phyloP scores from a whole-genome alignment of 352 stramenopile genomes.

The Hyaloperonospora brassicae region DNA sequence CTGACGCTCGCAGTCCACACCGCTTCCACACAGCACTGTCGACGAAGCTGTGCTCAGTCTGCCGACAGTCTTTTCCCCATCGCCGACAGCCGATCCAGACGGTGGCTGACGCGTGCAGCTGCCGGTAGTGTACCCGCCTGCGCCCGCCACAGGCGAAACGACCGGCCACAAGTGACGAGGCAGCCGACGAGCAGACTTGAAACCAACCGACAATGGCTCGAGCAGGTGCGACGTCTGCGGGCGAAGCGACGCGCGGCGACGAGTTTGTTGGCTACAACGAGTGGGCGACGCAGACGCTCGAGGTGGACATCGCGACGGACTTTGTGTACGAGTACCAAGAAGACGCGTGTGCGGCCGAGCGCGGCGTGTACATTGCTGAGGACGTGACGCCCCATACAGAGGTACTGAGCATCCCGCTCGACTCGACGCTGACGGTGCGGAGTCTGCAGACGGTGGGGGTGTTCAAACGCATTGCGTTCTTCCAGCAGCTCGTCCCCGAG shows the following conservation, averaged over 20 bases:
- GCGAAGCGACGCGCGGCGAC: slow-evolving; percentile 5
- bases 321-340: slow-evolving; percentile 72
- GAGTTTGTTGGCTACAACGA: slow-evolving; percentile 72
- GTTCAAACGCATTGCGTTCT: slow-evolving; percentile 38
- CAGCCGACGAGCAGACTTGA: no score
- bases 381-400: slow-evolving; percentile 66
- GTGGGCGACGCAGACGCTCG: slow-evolving; percentile 46
- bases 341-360: slow-evolving; percentile 35
- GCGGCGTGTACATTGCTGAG: slow-evolving; percentile 74
- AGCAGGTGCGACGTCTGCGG: no score
- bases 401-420: slow-evolving; percentile 56
- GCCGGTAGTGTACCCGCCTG: no score
- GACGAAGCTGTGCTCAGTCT: no score
- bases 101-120: no score
- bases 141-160: no score
- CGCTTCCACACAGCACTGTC: no score
- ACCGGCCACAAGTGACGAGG: no score
- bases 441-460: slow-evolving; percentile 24
- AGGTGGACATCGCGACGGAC: slow-evolving; percentile 57
- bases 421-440: slow-evolving; percentile 50
- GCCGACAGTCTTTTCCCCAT: no score
- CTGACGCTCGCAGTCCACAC: no score
- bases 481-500: slow-evolving; percentile 36
- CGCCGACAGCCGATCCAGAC: no score
- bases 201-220: no score